Percentiles rank a stretch among this genome's conserved stretches.
Evolutionary conservation across 257 asterid genomes (phyloP).

Genomic region (Plantago elongata): DNA sequence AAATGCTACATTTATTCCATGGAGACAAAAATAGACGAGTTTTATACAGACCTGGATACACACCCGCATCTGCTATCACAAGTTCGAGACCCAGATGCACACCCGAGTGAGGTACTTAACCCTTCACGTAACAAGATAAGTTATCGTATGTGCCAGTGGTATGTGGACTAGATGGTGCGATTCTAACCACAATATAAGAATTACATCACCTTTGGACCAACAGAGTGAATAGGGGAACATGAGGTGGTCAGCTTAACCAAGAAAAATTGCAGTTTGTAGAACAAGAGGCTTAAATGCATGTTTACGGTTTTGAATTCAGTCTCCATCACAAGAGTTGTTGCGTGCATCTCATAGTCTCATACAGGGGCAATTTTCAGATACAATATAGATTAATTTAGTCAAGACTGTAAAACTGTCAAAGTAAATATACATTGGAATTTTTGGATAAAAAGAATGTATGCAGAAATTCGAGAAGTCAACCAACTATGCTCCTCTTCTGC

Average conservation of each 20-base stretch:
- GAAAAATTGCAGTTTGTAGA: background rate
- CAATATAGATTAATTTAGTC: background rate
- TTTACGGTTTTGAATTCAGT: background rate
- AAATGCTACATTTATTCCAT: background rate
- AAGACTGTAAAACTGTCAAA: background rate
- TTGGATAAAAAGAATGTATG: background rate
- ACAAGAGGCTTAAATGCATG: background rate
- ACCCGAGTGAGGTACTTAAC: too few species aligned
- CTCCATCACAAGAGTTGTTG: background rate
- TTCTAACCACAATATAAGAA: background rate
- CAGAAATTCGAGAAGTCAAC: background rate
- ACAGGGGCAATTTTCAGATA: background rate
- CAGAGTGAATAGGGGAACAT: constrained; percentile 3
- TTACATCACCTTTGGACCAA: constrained; percentile 5
- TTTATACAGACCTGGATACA: background rate
- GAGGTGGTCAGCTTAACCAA: constrained; percentile 6
- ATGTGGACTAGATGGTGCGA: background rate
- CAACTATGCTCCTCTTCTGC: background rate
- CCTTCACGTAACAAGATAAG: background rate
- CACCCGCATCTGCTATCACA: background rate
- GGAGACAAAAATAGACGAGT: background rate
- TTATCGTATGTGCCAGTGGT: background rate
- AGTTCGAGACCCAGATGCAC: background rate
- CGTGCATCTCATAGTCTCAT: background rate
- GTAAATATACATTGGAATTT: background rate